Evolutionary conservation across 306 rosid genomes (phyloP).

Genomic region (Trifolium repens): DNA sequence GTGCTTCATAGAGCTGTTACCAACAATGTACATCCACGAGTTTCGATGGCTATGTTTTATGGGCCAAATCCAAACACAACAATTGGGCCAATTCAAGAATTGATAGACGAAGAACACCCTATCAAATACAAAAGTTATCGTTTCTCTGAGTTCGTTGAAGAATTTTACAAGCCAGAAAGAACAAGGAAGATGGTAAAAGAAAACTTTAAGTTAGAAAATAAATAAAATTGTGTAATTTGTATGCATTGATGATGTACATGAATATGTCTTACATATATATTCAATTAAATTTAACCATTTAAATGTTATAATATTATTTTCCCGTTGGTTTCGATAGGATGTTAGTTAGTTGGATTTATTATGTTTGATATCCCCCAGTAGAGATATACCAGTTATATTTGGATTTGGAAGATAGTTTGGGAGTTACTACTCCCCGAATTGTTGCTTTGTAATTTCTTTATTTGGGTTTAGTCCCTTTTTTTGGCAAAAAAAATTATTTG

Average conservation of each 20-base stretch:
- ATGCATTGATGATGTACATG: background rate
- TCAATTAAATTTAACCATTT: background rate
- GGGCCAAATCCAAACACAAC: conserved; percentile 43
- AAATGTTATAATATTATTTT: no score
- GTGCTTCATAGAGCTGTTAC: conserved; percentile 61
- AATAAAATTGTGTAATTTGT: background rate
- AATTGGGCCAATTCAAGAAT: conserved; percentile 52
- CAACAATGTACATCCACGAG: conserved; percentile 40
- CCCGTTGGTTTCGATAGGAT: no score
- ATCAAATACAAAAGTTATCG: conserved; percentile 35
- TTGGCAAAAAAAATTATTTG: background rate
- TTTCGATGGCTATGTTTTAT: conserved; percentile 57
- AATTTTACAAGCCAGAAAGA: conserved; percentile 52
- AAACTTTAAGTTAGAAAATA: conserved; percentile 38
- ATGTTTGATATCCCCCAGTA: no score
- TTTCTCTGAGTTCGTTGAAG: conserved; percentile 47
- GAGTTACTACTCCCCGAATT: no score
- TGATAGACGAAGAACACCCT: conserved; percentile 52
- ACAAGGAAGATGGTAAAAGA: conserved; percentile 49
- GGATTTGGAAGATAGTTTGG: no score
- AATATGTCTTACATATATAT: background rate
- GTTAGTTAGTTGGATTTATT: no score
- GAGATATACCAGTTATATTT: no score
- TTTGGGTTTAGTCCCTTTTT: no score
- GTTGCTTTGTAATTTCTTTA: no score